Percentiles rank a stretch among this genome's conserved stretches.
Conservation (phyloP, 371 early-diverging fungal species). For the Dichotomocladium elegans region DNA sequence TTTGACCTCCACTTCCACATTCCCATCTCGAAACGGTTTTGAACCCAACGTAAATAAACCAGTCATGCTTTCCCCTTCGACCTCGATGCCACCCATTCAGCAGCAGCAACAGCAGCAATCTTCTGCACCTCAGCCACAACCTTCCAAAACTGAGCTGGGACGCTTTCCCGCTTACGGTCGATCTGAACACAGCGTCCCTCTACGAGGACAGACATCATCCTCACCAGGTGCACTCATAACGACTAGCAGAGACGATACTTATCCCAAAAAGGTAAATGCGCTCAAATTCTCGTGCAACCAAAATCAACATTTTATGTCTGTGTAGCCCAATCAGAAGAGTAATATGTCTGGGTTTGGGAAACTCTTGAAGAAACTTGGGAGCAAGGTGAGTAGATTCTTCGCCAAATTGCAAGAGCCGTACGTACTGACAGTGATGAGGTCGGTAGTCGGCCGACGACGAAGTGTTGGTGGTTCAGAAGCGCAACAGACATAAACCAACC, state of each 20-base stretch:
- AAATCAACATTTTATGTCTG: background rate
- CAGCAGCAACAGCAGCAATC: background rate
- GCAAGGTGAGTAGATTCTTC: slow-evolving; percentile 4
- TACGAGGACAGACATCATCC: background rate
- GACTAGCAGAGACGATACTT: background rate
- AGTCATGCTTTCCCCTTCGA: slow-evolving; percentile 1
- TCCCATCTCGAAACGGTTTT: background rate
- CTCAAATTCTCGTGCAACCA: background rate
- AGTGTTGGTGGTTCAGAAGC: background rate
- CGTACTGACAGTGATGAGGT: background rate
- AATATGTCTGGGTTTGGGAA: slow-evolving; percentile 11
- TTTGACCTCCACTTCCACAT: no score
- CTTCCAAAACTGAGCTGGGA: background rate
- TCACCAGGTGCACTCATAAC: background rate
- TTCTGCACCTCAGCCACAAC: no score
- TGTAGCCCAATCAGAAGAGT: background rate
- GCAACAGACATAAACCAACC: background rate
- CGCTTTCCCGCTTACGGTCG: background rate
- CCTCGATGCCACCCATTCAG: background rate
- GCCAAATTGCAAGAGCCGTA: background rate
- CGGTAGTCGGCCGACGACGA: background rate
- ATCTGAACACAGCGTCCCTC: background rate
- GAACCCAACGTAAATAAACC: background rate
- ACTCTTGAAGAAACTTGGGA: slow-evolving; percentile 9
- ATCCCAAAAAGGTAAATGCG: background rate